Percentiles rank a stretch among this genome's conserved stretches.
Conservation (phyloP, 805 yeast species). For the Wilhelminamyces savonicus region DNA sequence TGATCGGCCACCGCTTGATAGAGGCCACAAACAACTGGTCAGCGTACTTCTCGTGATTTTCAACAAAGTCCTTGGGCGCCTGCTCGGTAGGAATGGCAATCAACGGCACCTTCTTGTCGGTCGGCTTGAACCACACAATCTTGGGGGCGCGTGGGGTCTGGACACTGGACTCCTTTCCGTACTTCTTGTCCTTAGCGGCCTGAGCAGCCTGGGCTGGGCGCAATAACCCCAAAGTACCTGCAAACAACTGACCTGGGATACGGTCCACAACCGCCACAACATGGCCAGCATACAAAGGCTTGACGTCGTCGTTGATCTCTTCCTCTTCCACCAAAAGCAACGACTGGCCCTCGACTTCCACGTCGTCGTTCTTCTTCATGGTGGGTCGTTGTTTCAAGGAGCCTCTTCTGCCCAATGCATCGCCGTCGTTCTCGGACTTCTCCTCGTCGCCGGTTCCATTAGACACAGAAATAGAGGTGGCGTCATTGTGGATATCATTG, state of each 20-base stretch:
- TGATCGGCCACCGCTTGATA: conserved; percentile 98
- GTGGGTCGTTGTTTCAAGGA: conserved; percentile 93
- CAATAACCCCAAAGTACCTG: conserved; percentile 88
- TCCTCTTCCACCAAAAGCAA: conserved; percentile 89
- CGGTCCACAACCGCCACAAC: conserved; percentile 97
- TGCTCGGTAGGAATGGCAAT: conserved; percentile 98
- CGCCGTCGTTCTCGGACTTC: conserved; percentile 25
- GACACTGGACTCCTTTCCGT: conserved; percentile 40
- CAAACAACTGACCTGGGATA: conserved; percentile 92
- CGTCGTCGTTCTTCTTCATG: conserved; percentile 96
- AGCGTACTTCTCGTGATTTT: conserved; percentile 77
- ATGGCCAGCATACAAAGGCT: conserved; percentile 95
- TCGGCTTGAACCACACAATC: conserved; percentile 98
- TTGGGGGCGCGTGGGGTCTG: conserved; percentile 62
- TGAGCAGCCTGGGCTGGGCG: conserved; percentile 95
- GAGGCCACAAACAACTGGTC: conserved; percentile 87
- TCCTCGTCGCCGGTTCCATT: conserved; percentile 23
- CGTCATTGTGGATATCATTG: conserved; percentile 77
- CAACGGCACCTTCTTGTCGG: conserved; percentile 94
- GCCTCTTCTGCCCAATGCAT: conserved; percentile 63
- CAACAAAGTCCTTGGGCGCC: conserved; percentile 93
- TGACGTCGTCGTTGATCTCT: conserved; percentile 85
- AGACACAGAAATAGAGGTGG: conserved; percentile 44
- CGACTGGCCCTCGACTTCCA: conserved; percentile 97
- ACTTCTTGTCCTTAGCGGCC: conserved; percentile 54